Percentiles rank a stretch among this genome's conserved stretches.
phyloP scores from a whole-genome alignment of 2,329 filamentous ascomycete species.

The Dothistroma pini region DNA sequence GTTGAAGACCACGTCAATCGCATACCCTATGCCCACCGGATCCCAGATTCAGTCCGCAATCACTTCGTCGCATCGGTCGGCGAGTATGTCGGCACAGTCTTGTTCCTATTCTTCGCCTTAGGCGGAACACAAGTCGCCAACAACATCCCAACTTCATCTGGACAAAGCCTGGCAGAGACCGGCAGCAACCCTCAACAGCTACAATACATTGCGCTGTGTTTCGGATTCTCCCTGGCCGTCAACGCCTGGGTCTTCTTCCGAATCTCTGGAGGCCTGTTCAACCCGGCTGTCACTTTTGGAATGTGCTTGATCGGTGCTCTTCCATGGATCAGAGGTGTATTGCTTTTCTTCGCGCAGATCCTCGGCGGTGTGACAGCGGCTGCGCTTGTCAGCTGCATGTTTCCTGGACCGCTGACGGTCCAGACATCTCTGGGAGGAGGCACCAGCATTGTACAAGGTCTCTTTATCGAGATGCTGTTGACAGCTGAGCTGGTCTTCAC shows the following conservation, averaged over 20 bases:
- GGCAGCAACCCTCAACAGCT: slow-evolving; percentile 37
- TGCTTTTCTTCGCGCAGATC: slow-evolving; percentile 37
- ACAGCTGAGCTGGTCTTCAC: slow-evolving; percentile 33
- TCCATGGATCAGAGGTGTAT: slow-evolving; percentile 32
- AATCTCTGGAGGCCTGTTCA: slow-evolving; percentile 36
- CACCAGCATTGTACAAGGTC: slow-evolving; percentile 36
- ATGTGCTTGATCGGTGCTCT: slow-evolving; percentile 34
- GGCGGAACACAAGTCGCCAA: slow-evolving; percentile 46
- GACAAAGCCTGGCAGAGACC: slow-evolving; percentile 22
- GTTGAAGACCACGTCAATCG: slow-evolving; percentile 25
- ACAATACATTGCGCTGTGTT: slow-evolving; percentile 39
- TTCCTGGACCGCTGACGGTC: slow-evolving; percentile 36
- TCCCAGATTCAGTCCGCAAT: slow-evolving; percentile 22
- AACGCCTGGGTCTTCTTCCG: slow-evolving; percentile 42
- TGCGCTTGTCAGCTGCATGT: slow-evolving; percentile 34
- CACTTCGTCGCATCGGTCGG: slow-evolving; percentile 34
- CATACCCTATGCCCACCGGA: slow-evolving; percentile 26
- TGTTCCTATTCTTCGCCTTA: slow-evolving; percentile 47
- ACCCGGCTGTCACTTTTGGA: slow-evolving; percentile 34
- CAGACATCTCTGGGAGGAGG: slow-evolving; percentile 33
- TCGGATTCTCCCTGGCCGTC: slow-evolving; percentile 41
- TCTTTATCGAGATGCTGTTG: slow-evolving; percentile 38
- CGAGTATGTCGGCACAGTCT: slow-evolving; percentile 44
- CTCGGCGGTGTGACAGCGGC: slow-evolving; percentile 36
- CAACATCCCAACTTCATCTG: slow-evolving; percentile 30